Conservation (phyloP, 1,284 basidiomycete genomes). For the Xerocomus amazonicus region DNA sequence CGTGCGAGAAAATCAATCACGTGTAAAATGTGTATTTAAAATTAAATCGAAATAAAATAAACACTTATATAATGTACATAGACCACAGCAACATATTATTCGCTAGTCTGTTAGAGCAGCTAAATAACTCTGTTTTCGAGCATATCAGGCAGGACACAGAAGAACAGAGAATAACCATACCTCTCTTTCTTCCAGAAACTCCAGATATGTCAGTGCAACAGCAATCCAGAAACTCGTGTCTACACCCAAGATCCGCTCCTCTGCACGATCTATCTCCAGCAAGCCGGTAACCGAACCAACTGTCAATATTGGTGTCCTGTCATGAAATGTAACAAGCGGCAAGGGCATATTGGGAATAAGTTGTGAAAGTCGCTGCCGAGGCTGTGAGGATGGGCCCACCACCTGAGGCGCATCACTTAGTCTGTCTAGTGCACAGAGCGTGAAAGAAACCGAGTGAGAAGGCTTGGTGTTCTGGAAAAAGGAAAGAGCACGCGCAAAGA, state of each 20-base stretch:
- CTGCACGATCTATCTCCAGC: conserved; percentile 57
- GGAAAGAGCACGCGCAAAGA: conserved; percentile 57
- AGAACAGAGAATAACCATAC: conserved; percentile 38
- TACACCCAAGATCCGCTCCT: conserved; percentile 60
- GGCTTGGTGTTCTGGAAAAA: conserved; percentile 53
- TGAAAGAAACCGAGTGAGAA: conserved; percentile 64
- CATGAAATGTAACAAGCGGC: conserved; percentile 62
- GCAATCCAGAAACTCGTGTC: conserved; percentile 75
- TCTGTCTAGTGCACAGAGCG: conserved; percentile 35
- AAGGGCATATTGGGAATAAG: conserved; percentile 29
- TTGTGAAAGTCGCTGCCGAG: conserved; percentile 26
- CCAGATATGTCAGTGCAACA: conserved; percentile 67
- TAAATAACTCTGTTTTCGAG: conserved; percentile 24
- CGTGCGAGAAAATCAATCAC: conserved; percentile 32
- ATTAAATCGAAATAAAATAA: too few relatives aligned
- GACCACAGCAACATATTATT: conserved; percentile 10
- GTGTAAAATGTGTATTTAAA: conserved; percentile 17
- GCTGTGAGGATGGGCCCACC: conserved; percentile 18
- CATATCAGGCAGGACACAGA: conserved; percentile 4
- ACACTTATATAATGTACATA: conserved; percentile 12
- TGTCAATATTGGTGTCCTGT: conserved; percentile 63
- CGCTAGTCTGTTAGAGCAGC: conserved; percentile 27
- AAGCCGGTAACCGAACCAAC: conserved; percentile 55
- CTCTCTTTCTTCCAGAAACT: conserved; percentile 72
- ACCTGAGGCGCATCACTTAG: conserved; percentile 1